phyloP scores from a whole-genome alignment of 139 green algal genomes.

The Picochlorum sp. region DNA sequence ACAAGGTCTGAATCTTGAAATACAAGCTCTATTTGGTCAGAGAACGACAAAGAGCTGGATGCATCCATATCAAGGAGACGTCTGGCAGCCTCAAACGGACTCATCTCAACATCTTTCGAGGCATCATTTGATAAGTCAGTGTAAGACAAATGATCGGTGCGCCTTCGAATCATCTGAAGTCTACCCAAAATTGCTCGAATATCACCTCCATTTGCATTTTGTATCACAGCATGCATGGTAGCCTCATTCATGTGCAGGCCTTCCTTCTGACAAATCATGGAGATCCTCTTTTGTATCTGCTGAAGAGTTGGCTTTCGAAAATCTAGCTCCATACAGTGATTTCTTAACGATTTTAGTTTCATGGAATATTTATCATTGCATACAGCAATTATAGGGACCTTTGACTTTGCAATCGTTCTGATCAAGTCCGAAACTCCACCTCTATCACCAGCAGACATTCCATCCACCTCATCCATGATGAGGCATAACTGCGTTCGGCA shows the following conservation, averaged over 20 bases:
- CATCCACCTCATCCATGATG: constrained; percentile 99
- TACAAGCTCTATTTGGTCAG: constrained; percentile 66
- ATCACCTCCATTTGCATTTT: constrained; percentile 74
- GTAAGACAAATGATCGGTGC: constrained; percentile 50
- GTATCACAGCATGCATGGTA: constrained; percentile 72
- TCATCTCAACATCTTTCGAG: constrained; percentile 82
- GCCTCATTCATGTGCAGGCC: constrained; percentile 62
- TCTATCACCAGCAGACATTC: constrained; percentile 88
- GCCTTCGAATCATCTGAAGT: constrained; percentile 82
- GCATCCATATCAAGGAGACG: constrained; percentile 52
- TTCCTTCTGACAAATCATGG: constrained; percentile 62
- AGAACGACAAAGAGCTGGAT: constrained; percentile 15
- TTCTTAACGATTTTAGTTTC: constrained; percentile 81
- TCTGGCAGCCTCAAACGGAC: constrained; percentile 68
- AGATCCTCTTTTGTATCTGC: constrained; percentile 74
- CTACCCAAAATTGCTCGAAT: constrained; percentile 85
- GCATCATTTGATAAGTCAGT: constrained; percentile 47
- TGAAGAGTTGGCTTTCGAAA: constrained; percentile 67
- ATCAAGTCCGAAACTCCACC: constrained; percentile 92
- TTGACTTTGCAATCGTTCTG: constrained; percentile 69
- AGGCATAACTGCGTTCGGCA: constrained; percentile 29
- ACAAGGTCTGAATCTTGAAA: constrained; percentile 92
- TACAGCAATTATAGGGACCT: constrained; percentile 96
- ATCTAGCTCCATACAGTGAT: constrained; percentile 84
- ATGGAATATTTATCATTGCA: constrained; percentile 96